A percentile compares a stretch with the other conserved stretches of the same genome.
phyloP scores from a whole-genome alignment of 306 rosid species.

The Vicia faba region DNA sequence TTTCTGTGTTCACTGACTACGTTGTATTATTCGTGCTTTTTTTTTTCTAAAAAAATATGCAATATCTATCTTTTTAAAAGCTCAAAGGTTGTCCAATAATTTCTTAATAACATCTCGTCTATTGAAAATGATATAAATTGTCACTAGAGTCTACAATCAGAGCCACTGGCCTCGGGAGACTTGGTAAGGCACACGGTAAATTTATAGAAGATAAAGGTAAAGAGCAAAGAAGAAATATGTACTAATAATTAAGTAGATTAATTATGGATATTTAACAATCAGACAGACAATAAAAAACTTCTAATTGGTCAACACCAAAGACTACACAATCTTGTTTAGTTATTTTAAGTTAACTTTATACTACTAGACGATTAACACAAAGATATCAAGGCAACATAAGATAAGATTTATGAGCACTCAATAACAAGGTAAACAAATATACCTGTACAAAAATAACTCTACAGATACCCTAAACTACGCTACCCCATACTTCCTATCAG shows the following conservation, averaged over 20 bases:
- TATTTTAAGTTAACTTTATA: neutral
- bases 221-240: neutral
- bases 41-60: neutral
- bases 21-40: neutral
- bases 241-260: neutral
- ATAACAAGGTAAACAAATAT: slow-evolving; percentile 2
- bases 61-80: neutral
- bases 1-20: neutral
- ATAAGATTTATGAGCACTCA: slow-evolving; percentile 15
- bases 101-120: neutral
- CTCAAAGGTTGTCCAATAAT: slow-evolving; percentile 6
- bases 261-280: neutral
- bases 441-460: neutral
- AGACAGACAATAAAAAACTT: neutral
- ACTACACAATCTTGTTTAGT: neutral
- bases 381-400: slow-evolving; percentile 9
- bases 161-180: neutral
- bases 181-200: neutral
- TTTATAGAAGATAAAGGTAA: neutral
- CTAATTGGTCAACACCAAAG: slow-evolving; percentile 23
- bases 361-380: neutral
- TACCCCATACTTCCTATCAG: neutral
- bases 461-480: neutral
- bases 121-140: neutral
- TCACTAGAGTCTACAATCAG: slow-evolving; percentile 7